These are phyloP conservation scores for Cutaneotrichosporon sp. DNA, from an alignment of 1,284 basidiomycete genomes.

Conservation along the genomic window DNA sequence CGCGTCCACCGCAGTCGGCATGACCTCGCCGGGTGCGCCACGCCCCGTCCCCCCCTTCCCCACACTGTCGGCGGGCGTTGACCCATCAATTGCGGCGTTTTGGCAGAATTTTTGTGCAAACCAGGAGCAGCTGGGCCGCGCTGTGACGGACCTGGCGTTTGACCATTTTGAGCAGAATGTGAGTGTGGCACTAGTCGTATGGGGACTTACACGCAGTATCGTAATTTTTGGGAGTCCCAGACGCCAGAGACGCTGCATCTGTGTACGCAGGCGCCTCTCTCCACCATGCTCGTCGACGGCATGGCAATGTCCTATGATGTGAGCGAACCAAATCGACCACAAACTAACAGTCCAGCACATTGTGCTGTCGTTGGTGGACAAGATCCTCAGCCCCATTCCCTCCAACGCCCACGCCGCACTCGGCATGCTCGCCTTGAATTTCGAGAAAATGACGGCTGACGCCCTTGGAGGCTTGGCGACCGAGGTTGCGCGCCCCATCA, in stretches of 20 bases:
- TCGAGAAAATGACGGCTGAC: conserved; percentile 32
- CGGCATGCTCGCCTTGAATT: conserved; percentile 22
- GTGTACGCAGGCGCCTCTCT: conserved; percentile 18
- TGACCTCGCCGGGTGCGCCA: conserved; percentile 1
- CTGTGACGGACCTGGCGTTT: conserved; percentile 24
- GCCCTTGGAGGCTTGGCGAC: conserved; percentile 16
- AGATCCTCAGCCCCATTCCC: conserved; percentile 22
- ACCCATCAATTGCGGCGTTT: conserved; percentile 17
- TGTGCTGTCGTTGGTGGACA: conserved; percentile 25
- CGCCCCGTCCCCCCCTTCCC: conserved; percentile 28
- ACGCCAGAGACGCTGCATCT: conserved; percentile 17
- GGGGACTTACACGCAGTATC: conserved; percentile 19
- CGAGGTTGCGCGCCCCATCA: conserved; percentile 26
- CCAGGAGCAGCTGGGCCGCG: conserved; percentile 27
- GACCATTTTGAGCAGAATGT: conserved; percentile 36
- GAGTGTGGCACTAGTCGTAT: conserved; percentile 7
- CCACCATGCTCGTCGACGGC: conserved; percentile 14
- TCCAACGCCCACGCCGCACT: conserved; percentile 18
- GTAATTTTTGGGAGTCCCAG: conserved; percentile 31
- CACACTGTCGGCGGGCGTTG: conserved; percentile 12
- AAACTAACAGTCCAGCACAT: conserved; percentile 23
- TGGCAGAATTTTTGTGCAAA: conserved; percentile 34
- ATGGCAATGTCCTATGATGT: conserved; percentile 13
- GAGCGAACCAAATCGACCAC: conserved; percentile 1
- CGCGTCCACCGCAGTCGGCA: neutral